Conservation (phyloP, 257 asterid species). For the Nicotiana undulata region DNA sequence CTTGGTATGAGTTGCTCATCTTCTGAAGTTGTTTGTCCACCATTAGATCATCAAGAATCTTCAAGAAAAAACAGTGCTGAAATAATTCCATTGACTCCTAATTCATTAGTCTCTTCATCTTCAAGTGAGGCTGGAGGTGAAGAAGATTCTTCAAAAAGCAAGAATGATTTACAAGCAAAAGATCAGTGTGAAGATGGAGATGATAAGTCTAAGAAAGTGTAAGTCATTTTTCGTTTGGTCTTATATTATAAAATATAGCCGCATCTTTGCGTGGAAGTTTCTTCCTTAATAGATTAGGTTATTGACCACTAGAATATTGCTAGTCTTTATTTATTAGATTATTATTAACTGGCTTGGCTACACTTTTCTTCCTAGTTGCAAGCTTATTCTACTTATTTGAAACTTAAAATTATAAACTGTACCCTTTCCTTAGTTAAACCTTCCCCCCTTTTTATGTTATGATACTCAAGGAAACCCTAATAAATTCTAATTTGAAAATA, state of each 20-base stretch:
- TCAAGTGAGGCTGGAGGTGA: constrained; percentile 59
- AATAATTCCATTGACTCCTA: constrained; percentile 25
- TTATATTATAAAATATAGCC: neutral
- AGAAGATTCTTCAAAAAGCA: constrained; percentile 51
- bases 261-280: neutral
- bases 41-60: constrained; percentile 12
- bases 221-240: constrained; percentile 18
- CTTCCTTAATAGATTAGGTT: constrained; percentile 1
- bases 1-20: constrained; percentile 30
- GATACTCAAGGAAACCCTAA: neutral
- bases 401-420: neutral
- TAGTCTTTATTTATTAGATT: neutral
- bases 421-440: neutral
- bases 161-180: constrained; percentile 21
- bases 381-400: constrained; percentile 3
- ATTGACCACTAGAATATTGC: neutral
- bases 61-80: constrained; percentile 14
- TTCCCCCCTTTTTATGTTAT: neutral
- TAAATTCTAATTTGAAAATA: neutral
- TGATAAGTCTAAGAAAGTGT: constrained; percentile 55
- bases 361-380: constrained; percentile 3
- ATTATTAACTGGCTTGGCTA: neutral
- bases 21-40: constrained; percentile 18
- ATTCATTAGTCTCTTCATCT: constrained; percentile 44
- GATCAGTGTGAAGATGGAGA: constrained; percentile 37